Base-by-base conservation (phyloP, 345 rosid species). In the Draba incana region DNA sequence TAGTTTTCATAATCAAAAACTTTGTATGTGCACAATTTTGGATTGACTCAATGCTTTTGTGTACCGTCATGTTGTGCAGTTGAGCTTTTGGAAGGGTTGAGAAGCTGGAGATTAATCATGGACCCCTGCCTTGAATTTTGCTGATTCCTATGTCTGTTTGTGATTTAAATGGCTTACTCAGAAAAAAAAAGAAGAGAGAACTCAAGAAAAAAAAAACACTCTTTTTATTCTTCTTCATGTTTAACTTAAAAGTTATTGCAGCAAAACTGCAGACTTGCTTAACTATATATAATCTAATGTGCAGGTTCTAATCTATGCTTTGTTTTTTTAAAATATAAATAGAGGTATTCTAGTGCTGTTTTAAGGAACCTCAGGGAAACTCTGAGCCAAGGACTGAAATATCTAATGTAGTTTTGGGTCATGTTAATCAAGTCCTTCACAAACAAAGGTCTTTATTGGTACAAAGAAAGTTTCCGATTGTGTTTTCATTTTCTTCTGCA, bases 231-330 rank as follows among this genome's bases (percentile, higher is more conserved):
- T 62, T 56, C 38, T 14, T 62, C 39, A 1, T 35, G 39, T 5
- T 68, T 55, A 48, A 62, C 66, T 69, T 62, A 38, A 47, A 57
- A 69, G 79, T 68, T 62, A 56, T 48, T 62, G 79, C 79, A 75
- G 70, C 59, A 56, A 75, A 75, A 71, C 75, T 63, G 70, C 59
- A 55, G 56, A 57, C 64, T 68, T 54, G 28, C 74, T 68, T 69
- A 62, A 62, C 78, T 41, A 64, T 68, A 68, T 75, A 68, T 75
- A 53, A 62, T 75, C 54, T 55, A 69, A 69, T 69, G 66, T 75
- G 70, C 74, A 68, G 54, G 23, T 60, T 67, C 68, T 74, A 38
- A 60, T 74, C 10, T 74, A 14, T 53, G 73, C 10, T 60, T 44
- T 59, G 11, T 23, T 33, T 42, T 20, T 9, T 57, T 10, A 28